These are phyloP conservation scores for Helicocarpus griseus DNA, from an alignment of 2,329 filamentous ascomycete species.

Conservation along the genomic window DNA sequence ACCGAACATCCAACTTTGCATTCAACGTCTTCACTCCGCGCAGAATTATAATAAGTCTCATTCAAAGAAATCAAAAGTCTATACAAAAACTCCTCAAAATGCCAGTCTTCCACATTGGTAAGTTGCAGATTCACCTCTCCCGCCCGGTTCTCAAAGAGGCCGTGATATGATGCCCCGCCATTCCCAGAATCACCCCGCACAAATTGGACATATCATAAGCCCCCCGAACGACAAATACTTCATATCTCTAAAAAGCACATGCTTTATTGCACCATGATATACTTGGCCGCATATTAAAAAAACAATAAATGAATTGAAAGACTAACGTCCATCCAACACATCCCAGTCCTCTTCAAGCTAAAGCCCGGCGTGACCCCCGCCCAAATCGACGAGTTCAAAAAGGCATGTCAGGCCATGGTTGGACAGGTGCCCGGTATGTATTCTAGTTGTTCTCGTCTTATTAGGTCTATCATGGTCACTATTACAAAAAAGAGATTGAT, in stretches of 20 bases:
- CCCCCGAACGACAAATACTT: too few relatives aligned
- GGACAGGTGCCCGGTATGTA: slow-evolving; percentile 31
- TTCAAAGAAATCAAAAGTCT: not conserved
- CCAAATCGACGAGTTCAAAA: slow-evolving; percentile 24
- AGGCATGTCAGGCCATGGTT: slow-evolving; percentile 28
- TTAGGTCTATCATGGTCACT: not conserved
- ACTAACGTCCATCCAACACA: not conserved
- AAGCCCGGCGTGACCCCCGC: slow-evolving; percentile 28
- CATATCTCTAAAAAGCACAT: too few relatives aligned
- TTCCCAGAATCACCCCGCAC: too few relatives aligned
- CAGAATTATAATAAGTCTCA: not conserved
- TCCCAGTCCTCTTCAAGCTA: slow-evolving; percentile 34
- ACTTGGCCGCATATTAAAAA: too few relatives aligned
- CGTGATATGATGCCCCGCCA: too few relatives aligned
- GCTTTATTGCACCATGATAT: too few relatives aligned
- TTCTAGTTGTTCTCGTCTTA: not conserved
- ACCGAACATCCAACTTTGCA: not conserved
- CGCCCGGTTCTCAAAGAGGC: too few relatives aligned
- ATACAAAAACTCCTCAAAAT: slow-evolving; percentile 15
- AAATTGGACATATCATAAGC: too few relatives aligned
- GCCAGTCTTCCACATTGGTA: slow-evolving; percentile 35
- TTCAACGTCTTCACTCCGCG: not conserved
- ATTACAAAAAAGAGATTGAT: not conserved
- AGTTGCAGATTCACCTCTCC: too few relatives aligned
- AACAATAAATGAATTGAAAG: not conserved